phyloP scores from a whole-genome alignment of 2,329 filamentous ascomycete genomes.

The Ilyonectria mors-panacis region DNA sequence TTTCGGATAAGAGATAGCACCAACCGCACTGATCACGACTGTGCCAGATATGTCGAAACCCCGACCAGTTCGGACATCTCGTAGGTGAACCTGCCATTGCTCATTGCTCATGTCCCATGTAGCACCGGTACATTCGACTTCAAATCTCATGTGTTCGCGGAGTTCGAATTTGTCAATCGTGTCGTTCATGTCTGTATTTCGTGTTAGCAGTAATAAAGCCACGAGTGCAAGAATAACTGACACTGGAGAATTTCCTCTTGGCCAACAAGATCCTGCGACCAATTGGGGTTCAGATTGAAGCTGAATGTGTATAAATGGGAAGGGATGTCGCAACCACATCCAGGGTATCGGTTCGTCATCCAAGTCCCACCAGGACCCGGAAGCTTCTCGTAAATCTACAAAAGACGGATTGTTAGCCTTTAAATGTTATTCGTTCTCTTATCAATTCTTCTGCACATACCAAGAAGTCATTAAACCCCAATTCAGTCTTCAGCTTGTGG shows the following conservation, averaged over 20 bases:
- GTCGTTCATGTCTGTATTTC: conserved; percentile 19
- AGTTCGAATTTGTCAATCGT: conserved; percentile 28
- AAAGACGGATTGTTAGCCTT: no score
- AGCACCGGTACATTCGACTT: conserved; percentile 20
- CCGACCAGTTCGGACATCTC: conserved; percentile 7
- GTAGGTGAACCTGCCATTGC: conserved; percentile 14
- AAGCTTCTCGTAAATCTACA: conserved; percentile 35
- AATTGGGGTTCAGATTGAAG: conserved; percentile 58
- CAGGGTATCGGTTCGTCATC: conserved; percentile 36
- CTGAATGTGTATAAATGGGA: conserved; percentile 58
- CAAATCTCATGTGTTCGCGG: conserved; percentile 23
- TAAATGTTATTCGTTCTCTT: no score
- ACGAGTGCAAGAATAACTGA: conserved; percentile 15
- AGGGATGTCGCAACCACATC: conserved; percentile 36
- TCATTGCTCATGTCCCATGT: conserved; percentile 6
- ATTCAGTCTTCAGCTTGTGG: conserved; percentile 8
- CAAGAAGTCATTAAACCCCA: conserved; percentile 15
- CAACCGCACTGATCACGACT: conserved; percentile 21
- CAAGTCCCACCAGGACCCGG: conserved; percentile 40
- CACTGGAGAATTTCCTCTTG: conserved; percentile 54
- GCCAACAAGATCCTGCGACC: conserved; percentile 53
- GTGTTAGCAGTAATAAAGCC: background rate
- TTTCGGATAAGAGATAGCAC: conserved; percentile 15
- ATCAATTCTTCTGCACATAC: background rate
- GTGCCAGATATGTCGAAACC: conserved; percentile 7